Evolutionary conservation across 2,329 filamentous ascomycete species (phyloP).

Genomic region (Rugonectria rugulosa): DNA sequence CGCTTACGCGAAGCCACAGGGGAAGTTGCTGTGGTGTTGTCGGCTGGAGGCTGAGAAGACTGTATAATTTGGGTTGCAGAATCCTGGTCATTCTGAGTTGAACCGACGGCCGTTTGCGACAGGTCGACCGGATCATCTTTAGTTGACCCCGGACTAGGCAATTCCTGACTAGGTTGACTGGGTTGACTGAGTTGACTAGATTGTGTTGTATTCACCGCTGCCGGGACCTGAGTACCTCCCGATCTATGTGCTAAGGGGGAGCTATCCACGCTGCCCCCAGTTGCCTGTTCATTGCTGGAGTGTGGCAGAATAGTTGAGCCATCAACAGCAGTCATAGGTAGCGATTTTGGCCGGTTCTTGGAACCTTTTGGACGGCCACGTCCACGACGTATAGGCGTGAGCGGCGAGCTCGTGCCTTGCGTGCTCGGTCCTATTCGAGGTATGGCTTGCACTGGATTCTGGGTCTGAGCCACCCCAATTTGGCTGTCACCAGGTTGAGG

Average conservation of each 20-base stretch:
- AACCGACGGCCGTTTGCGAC: background rate
- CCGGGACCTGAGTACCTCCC: background rate
- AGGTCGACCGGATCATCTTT: background rate
- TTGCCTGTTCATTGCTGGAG: background rate
- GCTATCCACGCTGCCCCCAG: slow-evolving; percentile 4
- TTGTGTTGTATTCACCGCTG: background rate
- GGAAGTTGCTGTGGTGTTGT: background rate
- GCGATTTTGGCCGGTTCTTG: slow-evolving; percentile 50
- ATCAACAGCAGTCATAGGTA: slow-evolving; percentile 6
- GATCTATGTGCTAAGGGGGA: slow-evolving; percentile 30
- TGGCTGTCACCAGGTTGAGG: no score
- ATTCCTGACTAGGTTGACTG: background rate
- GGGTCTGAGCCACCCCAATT: no score
- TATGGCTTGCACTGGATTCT: no score
- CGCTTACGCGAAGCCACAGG: slow-evolving; percentile 19
- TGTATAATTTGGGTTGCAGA: background rate
- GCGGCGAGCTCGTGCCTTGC: slow-evolving; percentile 25
- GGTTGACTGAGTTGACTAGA: no score
- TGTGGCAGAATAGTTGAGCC: background rate
- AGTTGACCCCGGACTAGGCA: background rate
- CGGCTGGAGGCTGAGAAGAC: background rate
- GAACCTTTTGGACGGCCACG: slow-evolving; percentile 55
- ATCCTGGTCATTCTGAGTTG: background rate
- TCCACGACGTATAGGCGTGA: slow-evolving; percentile 40
- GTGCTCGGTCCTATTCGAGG: no score